Conservation (phyloP, 176 grass and related monocot species). For the Carex parvula region DNA sequence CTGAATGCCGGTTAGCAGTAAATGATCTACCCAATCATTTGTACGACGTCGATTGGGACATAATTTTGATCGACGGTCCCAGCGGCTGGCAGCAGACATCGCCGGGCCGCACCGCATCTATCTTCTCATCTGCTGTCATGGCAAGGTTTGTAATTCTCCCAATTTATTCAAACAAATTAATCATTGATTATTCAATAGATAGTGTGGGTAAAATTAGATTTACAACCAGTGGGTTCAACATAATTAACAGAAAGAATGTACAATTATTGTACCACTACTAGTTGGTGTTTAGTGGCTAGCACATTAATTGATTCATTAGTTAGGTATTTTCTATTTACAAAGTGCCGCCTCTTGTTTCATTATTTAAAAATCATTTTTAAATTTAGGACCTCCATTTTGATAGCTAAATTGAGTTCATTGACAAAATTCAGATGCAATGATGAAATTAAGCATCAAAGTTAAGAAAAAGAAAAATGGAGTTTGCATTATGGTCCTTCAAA, state of each 20-base stretch:
- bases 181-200: not conserved
- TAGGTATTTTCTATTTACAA: not conserved
- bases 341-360: not conserved
- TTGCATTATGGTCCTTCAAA: not conserved
- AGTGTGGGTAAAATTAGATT: not conserved
- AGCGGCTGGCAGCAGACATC: conserved; percentile 51
- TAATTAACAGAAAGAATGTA: not conserved
- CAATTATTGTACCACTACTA: not conserved
- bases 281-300: conserved; percentile 8
- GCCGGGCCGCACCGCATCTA: conserved; percentile 58
- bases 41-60: conserved; percentile 82
- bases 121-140: conserved; percentile 86
- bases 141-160: conserved; percentile 36
- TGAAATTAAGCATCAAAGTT: not conserved
- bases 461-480: not conserved
- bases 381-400: not conserved
- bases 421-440: no score
- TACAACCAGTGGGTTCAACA: not conserved
- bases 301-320: not conserved
- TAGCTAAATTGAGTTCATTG: not conserved
- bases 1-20: conserved; percentile 86
- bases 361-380: not conserved
- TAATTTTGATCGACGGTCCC: conserved; percentile 71
- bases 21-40: conserved; percentile 94
- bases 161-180: not conserved